Conservation (phyloP, 805 yeast species). For the Wickerhamiella australiensis region DNA sequence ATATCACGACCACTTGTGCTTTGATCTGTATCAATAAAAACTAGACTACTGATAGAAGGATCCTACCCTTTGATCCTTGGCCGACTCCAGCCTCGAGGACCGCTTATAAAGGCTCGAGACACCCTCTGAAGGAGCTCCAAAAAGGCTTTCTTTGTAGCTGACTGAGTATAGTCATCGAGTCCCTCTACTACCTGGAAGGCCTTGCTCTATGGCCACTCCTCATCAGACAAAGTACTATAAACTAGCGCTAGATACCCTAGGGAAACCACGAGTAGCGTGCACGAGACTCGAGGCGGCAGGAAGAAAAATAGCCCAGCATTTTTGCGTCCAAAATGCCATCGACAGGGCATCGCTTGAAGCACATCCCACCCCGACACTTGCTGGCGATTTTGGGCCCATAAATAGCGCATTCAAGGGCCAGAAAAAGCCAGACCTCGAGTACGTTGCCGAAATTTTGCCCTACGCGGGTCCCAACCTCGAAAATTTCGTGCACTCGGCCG, state of each 20-base stretch:
- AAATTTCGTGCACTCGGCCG: neutral
- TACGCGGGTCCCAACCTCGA: neutral
- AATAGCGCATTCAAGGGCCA: neutral
- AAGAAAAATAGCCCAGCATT: constrained; percentile 26
- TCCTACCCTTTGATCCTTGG: too few species aligned
- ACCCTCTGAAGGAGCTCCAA: too few species aligned
- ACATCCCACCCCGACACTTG: neutral
- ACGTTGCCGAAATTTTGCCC: neutral
- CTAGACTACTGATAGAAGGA: too few species aligned
- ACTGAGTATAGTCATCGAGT: too few species aligned
- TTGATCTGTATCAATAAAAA: too few species aligned
- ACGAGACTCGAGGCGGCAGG: constrained; percentile 25
- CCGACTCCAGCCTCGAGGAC: too few species aligned
- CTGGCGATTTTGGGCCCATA: neutral
- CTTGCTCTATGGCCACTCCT: constrained; percentile 12
- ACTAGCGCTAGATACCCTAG: constrained; percentile 19
- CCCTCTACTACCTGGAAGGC: too few species aligned
- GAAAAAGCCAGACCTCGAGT: neutral
- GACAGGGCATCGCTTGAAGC: constrained; percentile 18
- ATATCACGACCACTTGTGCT: too few species aligned
- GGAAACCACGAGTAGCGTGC: constrained; percentile 22
- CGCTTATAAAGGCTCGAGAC: too few species aligned
- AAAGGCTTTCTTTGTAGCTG: too few species aligned
- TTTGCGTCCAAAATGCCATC: constrained; percentile 24
- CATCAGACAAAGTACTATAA: constrained; percentile 14